These are phyloP conservation scores for Phaeosphaeria sp. DNA, from an alignment of 2,329 filamentous ascomycete species.

Conservation along the genomic window DNA sequence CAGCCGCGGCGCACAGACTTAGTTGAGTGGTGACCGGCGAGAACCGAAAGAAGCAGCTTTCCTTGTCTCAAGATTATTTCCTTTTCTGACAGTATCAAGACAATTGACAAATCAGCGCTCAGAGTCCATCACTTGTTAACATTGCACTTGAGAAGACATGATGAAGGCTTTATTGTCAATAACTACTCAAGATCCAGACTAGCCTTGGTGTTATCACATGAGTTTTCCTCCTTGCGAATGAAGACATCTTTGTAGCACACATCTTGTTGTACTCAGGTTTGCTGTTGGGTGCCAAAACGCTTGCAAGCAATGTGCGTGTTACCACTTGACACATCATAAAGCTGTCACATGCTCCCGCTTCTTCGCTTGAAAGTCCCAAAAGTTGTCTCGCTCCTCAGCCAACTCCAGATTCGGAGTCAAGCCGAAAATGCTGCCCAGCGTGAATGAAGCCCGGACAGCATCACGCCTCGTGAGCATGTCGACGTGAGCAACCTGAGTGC, in stretches of 20 bases:
- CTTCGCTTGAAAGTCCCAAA: background rate
- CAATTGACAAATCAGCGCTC: background rate
- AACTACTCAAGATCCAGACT: background rate
- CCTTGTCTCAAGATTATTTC: background rate
- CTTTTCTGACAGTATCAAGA: background rate
- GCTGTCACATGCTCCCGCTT: background rate
- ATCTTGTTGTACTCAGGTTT: background rate
- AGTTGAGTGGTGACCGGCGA: background rate
- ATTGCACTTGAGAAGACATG: background rate
- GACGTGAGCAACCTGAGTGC: slow-evolving; percentile 30
- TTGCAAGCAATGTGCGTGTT: background rate
- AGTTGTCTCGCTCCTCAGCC: slow-evolving; percentile 7
- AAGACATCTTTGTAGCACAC: background rate
- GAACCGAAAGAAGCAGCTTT: background rate
- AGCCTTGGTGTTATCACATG: background rate
- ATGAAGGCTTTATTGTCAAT: background rate
- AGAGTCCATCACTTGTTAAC: background rate
- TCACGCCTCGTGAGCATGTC: slow-evolving; percentile 23
- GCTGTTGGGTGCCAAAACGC: background rate
- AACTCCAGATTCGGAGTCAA: slow-evolving; percentile 19
- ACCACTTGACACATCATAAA: background rate
- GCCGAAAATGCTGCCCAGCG: slow-evolving; percentile 24
- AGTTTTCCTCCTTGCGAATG: background rate
- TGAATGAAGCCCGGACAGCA: slow-evolving; percentile 21
- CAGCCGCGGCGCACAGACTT: slow-evolving; percentile 12